These are phyloP conservation scores for Sporothrix variecibatus DNA, from an alignment of 2,329 filamentous ascomycete genomes.

Conservation along the genomic window DNA sequence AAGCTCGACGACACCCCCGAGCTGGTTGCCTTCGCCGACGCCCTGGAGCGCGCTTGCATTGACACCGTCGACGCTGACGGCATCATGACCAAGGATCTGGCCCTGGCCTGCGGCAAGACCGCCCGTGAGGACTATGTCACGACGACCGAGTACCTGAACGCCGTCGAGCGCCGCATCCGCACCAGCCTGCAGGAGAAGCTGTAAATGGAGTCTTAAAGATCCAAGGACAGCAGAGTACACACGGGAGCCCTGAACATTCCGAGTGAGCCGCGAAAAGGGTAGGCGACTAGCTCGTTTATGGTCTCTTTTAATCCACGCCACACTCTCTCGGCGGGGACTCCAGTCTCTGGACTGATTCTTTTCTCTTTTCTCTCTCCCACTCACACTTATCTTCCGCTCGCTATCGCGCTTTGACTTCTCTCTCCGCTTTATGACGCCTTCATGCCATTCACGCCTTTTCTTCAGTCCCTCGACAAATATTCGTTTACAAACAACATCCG, in stretches of 20 bases:
- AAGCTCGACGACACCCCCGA: conserved; percentile 92
- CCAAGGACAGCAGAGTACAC: background rate
- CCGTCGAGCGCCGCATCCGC: conserved; percentile 90
- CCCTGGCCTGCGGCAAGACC: conserved; percentile 89
- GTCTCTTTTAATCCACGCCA: background rate
- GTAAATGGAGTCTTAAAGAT: conserved; percentile 42
- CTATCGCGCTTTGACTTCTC: background rate
- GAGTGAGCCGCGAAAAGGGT: background rate
- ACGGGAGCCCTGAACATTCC: background rate
- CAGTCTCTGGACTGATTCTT: background rate
- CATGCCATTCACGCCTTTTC: background rate
- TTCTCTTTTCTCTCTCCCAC: background rate
- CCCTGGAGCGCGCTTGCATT: conserved; percentile 87
- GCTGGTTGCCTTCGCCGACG: conserved; percentile 86
- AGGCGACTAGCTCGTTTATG: background rate
- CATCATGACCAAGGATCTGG: conserved; percentile 99
- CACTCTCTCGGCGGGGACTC: background rate
- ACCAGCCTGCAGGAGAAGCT: conserved; percentile 75
- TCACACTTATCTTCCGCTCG: background rate
- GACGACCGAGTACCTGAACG: conserved; percentile 86
- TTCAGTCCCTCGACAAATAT: background rate
- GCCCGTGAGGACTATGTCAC: conserved; percentile 84
- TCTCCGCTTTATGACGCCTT: background rate
- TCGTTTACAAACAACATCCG: conserved; percentile 1
- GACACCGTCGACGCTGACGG: conserved; percentile 92